Evolutionary conservation across 345 rosid species (phyloP).

Genomic region (Microthlaspi erraticum): DNA sequence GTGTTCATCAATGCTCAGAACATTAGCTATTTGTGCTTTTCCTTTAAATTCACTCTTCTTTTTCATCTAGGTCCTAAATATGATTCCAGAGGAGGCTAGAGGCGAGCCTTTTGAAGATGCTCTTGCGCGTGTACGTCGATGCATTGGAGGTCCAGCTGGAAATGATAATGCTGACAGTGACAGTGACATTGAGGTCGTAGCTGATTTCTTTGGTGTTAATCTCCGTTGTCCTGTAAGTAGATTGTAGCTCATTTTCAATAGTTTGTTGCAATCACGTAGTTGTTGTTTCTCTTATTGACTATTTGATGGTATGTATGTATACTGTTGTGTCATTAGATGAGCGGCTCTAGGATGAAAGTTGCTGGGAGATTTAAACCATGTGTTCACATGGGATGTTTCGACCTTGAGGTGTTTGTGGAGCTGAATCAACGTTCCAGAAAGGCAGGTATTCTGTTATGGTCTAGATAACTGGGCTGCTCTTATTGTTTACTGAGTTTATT

Average conservation of each 20-base stretch:
- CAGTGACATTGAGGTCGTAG: conserved; percentile 97
- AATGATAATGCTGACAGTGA: conserved; percentile 87
- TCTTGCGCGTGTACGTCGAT: conserved; percentile 81
- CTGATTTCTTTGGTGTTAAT: conserved; percentile 79
- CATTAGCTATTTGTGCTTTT: background rate
- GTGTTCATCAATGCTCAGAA: background rate
- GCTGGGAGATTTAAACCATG: conserved; percentile 97
- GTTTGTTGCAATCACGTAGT: conserved; percentile 2
- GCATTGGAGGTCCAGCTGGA: conserved; percentile 77
- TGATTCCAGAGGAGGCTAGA: conserved; percentile 79
- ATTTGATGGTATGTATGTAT: background rate
- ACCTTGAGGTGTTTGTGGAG: conserved; percentile 94
- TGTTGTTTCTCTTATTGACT: conserved; percentile 16
- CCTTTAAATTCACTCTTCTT: background rate
- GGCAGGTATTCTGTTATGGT: conserved; percentile 55
- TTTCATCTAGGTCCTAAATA: conserved; percentile 62
- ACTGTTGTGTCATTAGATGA: conserved; percentile 61
- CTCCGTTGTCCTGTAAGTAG: conserved; percentile 96
- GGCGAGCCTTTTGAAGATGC: conserved; percentile 89
- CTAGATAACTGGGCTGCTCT: conserved; percentile 8
- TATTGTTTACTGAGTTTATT: conserved; percentile 30
- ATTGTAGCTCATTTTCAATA: background rate
- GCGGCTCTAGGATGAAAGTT: conserved; percentile 95
- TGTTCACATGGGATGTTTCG: conserved; percentile 96
- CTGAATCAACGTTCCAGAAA: conserved; percentile 96